Percentiles rank a stretch among this genome's conserved stretches.
Conservation (phyloP, 2,329 filamentous ascomycete species). For the Sphaceloma murrayae region DNA sequence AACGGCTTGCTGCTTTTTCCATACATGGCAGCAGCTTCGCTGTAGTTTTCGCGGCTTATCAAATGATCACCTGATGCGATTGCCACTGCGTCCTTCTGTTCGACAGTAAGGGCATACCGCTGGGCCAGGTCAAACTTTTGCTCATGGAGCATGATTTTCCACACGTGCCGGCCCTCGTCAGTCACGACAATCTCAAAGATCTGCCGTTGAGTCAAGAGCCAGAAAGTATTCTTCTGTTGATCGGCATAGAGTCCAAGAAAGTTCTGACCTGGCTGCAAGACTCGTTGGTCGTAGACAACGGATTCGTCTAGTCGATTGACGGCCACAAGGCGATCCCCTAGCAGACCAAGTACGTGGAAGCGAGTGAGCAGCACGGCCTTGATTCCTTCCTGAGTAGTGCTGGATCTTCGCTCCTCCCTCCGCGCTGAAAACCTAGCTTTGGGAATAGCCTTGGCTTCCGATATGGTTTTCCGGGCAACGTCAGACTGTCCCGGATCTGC, state of each 20-base stretch:
- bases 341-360: slow-evolving; percentile 80
- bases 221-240: slow-evolving; percentile 90
- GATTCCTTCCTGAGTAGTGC: slow-evolving; percentile 63
- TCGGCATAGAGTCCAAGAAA: slow-evolving; percentile 81
- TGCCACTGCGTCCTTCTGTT: slow-evolving; percentile 83
- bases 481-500: slow-evolving; percentile 45
- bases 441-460: slow-evolving; percentile 54
- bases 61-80: slow-evolving; percentile 87
- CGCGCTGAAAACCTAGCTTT: slow-evolving; percentile 1
- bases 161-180: slow-evolving; percentile 85
- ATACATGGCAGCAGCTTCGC: slow-evolving; percentile 81
- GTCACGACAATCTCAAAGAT: slow-evolving; percentile 89
- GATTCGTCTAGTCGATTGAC: slow-evolving; percentile 79
- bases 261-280: slow-evolving; percentile 69
- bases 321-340: slow-evolving; percentile 74
- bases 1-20: slow-evolving; percentile 95
- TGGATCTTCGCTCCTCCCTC: slow-evolving; percentile 49
- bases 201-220: slow-evolving; percentile 83
- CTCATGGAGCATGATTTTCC: slow-evolving; percentile 82
- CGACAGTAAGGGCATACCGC: slow-evolving; percentile 66
- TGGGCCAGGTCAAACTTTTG: slow-evolving; percentile 84
- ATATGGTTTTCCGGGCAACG: slow-evolving; percentile 59
- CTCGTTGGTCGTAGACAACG: slow-evolving; percentile 76
- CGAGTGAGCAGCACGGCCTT: slow-evolving; percentile 77
- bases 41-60: slow-evolving; percentile 67